phyloP scores from a whole-genome alignment of 2,329 filamentous ascomycete genomes.

The Helicocarpus griseus region DNA sequence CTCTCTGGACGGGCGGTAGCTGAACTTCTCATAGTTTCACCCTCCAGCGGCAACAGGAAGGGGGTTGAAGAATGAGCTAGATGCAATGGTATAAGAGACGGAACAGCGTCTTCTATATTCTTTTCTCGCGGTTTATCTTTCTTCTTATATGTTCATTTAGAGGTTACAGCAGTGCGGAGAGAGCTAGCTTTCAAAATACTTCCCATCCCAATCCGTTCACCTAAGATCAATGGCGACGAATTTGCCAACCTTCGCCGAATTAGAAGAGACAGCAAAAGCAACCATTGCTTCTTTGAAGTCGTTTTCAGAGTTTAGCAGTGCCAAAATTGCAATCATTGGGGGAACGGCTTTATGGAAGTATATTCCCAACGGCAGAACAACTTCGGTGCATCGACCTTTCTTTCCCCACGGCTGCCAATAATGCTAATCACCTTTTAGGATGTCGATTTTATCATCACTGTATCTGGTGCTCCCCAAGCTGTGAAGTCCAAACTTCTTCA shows the following conservation, averaged over 20 bases:
- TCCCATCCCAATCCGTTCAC: background rate
- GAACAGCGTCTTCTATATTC: no score
- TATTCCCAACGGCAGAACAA: conserved; percentile 1
- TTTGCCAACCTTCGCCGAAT: conserved; percentile 4
- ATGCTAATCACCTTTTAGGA: conserved; percentile 1
- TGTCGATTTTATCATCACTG: conserved; percentile 8
- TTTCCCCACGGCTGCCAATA: background rate
- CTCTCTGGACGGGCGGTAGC: no score
- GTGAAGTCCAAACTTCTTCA: conserved; percentile 6
- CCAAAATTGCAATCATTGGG: conserved; percentile 7
- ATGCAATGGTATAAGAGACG: no score
- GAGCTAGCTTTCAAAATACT: background rate
- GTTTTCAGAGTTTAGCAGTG: conserved; percentile 1
- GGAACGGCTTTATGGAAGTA: conserved; percentile 5
- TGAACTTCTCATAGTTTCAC: no score
- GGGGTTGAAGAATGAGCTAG: no score
- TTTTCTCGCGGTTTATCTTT: no score
- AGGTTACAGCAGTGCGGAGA: no score
- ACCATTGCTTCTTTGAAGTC: conserved; percentile 4
- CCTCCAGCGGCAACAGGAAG: no score
- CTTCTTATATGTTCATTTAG: no score
- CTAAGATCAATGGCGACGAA: conserved; percentile 5
- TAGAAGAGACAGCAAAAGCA: conserved; percentile 6
- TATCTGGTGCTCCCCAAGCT: conserved; percentile 1
- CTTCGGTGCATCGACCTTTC: background rate